Conservation (phyloP, 1,284 basidiomycete genomes). For the Rhodotorula glutinis region DNA sequence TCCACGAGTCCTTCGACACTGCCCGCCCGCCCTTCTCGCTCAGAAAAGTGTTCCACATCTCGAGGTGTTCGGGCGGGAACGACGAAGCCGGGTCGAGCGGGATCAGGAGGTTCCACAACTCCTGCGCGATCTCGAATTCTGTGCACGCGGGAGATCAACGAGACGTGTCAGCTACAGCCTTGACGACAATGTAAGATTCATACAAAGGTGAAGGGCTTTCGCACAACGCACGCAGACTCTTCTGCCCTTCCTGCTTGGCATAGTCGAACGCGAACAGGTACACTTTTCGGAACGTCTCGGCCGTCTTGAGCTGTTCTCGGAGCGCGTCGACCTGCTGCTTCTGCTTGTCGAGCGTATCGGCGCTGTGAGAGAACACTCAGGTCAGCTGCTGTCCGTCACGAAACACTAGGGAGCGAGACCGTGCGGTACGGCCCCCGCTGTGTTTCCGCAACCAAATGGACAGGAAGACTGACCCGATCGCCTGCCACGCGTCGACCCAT, state of each 20-base stretch:
- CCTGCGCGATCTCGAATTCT: slow-evolving; percentile 71
- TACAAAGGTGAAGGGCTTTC: neutral
- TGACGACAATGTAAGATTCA: too few species aligned
- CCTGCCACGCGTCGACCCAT: slow-evolving; percentile 78
- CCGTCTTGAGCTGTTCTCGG: slow-evolving; percentile 61
- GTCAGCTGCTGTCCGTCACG: neutral
- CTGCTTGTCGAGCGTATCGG: slow-evolving; percentile 70
- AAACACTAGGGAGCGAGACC: too few species aligned
- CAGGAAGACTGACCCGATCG: slow-evolving; percentile 30
- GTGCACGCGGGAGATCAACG: too few species aligned
- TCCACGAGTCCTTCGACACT: slow-evolving; percentile 92
- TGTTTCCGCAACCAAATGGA: neutral
- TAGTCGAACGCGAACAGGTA: slow-evolving; percentile 89
- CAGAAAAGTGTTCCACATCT: slow-evolving; percentile 83
- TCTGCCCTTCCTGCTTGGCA: slow-evolving; percentile 67
- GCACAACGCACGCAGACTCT: slow-evolving; percentile 49
- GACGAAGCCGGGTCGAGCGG: slow-evolving; percentile 71
- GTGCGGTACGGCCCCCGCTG: too few species aligned
- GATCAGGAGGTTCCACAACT: slow-evolving; percentile 80
- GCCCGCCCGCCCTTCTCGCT: slow-evolving; percentile 69
- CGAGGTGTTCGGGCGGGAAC: slow-evolving; percentile 66
- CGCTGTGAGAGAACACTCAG: slow-evolving; percentile 54
- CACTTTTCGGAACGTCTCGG: slow-evolving; percentile 63
- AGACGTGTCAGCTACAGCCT: too few species aligned
- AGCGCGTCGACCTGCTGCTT: slow-evolving; percentile 64